Evolutionary conservation across 2,329 filamentous ascomycete species (phyloP).

Genomic region (Claviceps lovelessii): DNA sequence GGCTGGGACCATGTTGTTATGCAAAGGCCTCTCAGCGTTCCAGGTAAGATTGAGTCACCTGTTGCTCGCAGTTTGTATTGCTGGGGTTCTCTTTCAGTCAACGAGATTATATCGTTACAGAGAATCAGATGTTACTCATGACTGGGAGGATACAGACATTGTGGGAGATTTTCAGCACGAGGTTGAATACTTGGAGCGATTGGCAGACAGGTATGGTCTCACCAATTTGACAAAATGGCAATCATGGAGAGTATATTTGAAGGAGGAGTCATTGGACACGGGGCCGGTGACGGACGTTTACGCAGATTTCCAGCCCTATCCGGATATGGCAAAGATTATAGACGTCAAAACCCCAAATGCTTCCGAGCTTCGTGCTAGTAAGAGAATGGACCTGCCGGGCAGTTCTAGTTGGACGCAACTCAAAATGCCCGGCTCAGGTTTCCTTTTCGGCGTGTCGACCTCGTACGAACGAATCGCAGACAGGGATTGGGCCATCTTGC

Average conservation of each 20-base stretch:
- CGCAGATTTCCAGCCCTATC: conserved; percentile 17
- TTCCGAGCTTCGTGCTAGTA: conserved; percentile 14
- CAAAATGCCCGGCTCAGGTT: conserved; percentile 24
- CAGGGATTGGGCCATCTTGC: conserved; percentile 24
- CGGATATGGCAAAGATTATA: conserved; percentile 12
- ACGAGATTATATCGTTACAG: conserved; percentile 6
- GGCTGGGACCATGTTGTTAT: conserved; percentile 13
- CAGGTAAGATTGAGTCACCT: conserved; percentile 12
- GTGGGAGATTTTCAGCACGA: conserved; percentile 13
- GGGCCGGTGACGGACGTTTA: conserved; percentile 17
- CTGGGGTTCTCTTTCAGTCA: conserved; percentile 13
- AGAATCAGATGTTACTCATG: conserved; percentile 1
- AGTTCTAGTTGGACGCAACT: conserved; percentile 16
- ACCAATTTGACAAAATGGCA: conserved; percentile 20
- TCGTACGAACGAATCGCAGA: conserved; percentile 26
- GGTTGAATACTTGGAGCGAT: conserved; percentile 18
- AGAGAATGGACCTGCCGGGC: conserved; percentile 20
- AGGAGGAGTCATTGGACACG: conserved; percentile 14
- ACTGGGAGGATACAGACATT: conserved; percentile 7
- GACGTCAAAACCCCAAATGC: conserved; percentile 13
- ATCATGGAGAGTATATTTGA: conserved; percentile 19
- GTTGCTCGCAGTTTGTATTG: conserved; percentile 13
- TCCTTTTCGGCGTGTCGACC: conserved; percentile 30
- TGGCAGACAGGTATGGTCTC: conserved; percentile 15
- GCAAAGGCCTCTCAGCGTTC: conserved; percentile 12